phyloP scores from a whole-genome alignment of 495 filamentous ascomycete genomes.

The Gamarada debralockiae region DNA sequence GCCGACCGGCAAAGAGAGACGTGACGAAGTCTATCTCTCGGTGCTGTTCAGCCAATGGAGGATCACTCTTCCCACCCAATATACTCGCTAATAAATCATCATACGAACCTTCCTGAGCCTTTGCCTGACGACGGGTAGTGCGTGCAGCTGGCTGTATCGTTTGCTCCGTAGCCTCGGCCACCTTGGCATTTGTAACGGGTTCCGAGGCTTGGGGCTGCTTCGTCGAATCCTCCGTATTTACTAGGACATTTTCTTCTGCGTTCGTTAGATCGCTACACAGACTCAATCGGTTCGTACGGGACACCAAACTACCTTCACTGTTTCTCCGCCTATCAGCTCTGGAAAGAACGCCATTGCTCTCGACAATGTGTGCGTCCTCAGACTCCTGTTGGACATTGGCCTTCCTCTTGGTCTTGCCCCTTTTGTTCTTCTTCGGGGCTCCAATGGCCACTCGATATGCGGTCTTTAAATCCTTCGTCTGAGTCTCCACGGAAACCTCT shows the following conservation, averaged over 20 bases:
- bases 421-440: conserved; percentile 21
- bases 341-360: background rate
- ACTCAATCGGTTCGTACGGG: no score
- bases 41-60: background rate
- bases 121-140: conserved; percentile 25
- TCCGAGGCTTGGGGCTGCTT: no score
- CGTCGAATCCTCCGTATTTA: no score
- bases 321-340: no score
- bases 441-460: conserved; percentile 25
- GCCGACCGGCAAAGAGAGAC: conserved; percentile 19
- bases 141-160: conserved; percentile 35
- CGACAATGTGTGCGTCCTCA: background rate
- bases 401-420: conserved; percentile 29
- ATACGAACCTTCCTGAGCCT: conserved; percentile 48
- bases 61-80: no score
- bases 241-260: no score
- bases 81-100: conserved; percentile 1
- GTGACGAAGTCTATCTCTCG: conserved; percentile 4
- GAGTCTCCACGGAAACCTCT: conserved; percentile 13
- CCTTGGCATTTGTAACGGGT: no score
- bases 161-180: no score
- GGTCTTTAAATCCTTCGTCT: conserved; percentile 24
- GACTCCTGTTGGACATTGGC: conserved; percentile 7
- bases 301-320: no score
- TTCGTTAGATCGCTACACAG: no score